phyloP scores from a whole-genome alignment of 1,284 basidiomycete species.

The Polyporus tsugae region DNA sequence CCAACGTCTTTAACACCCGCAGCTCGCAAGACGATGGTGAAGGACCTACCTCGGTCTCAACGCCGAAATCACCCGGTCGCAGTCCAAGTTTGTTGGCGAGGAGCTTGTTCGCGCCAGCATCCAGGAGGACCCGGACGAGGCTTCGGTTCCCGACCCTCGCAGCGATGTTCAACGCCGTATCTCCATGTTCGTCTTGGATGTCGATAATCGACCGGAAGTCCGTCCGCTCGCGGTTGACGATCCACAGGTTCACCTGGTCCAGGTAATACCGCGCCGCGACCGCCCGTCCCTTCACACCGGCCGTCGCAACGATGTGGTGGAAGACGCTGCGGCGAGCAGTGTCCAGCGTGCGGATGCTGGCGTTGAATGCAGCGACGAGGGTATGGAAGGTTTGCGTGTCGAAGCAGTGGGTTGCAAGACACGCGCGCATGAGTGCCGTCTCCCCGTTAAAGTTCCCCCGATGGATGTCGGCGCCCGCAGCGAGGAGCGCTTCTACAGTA shows the following conservation, averaged over 20 bases:
- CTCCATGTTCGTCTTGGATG: conserved; percentile 95
- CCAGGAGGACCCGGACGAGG: conserved; percentile 87
- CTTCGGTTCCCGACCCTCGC: conserved; percentile 93
- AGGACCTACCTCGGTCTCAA: conserved; percentile 83
- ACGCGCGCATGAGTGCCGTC: conserved; percentile 92
- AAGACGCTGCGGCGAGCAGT: conserved; percentile 89
- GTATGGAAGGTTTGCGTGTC: conserved; percentile 81
- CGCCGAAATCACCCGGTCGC: conserved; percentile 92
- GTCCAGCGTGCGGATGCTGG: conserved; percentile 90
- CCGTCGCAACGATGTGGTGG: conserved; percentile 94
- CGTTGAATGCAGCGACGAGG: conserved; percentile 71
- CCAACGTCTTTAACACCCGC: conserved; percentile 15
- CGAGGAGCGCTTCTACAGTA: conserved; percentile 74
- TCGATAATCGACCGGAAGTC: conserved; percentile 88
- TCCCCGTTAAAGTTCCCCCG: conserved; percentile 95
- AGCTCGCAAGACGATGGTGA: conserved; percentile 1
- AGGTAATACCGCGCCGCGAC: conserved; percentile 91
- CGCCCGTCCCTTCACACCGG: conserved; percentile 90
- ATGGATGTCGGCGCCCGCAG: conserved; percentile 83
- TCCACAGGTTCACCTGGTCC: conserved; percentile 88
- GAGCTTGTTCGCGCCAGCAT: conserved; percentile 92
- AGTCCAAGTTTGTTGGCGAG: conserved; percentile 95
- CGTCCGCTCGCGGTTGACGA: conserved; percentile 75
- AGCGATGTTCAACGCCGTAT: conserved; percentile 95
- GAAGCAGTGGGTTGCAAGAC: conserved; percentile 89